Conservation (phyloP, 1,284 basidiomycete genomes). For the Rhodotorula mucilaginosa region DNA sequence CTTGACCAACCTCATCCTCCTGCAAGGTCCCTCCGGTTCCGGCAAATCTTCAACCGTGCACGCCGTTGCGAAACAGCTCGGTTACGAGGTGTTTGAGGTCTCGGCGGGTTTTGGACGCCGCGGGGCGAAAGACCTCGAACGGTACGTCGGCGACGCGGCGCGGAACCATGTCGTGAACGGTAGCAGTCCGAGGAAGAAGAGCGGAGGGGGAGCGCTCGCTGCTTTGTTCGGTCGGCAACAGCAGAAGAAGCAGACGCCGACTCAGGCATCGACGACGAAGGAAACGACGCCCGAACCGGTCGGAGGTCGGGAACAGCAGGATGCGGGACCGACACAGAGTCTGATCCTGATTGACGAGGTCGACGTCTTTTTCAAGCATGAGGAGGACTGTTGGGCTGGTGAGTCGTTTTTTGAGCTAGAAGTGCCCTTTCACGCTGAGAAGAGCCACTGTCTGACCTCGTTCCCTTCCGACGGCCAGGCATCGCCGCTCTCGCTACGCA, state of each 20-base stretch:
- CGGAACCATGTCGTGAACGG: constrained; percentile 75
- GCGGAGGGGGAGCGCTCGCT: constrained; percentile 12
- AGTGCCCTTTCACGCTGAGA: too few relatives aligned
- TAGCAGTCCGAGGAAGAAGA: constrained; percentile 22
- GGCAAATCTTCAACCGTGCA: constrained; percentile 93
- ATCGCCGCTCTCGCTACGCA: constrained; percentile 74
- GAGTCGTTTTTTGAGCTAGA: neutral
- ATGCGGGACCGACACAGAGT: constrained; percentile 61
- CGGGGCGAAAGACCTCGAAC: constrained; percentile 71
- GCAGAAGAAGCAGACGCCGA: neutral
- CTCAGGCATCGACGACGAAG: constrained; percentile 8
- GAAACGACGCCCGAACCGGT: neutral
- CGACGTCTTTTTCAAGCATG: constrained; percentile 87
- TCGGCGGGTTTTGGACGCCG: constrained; percentile 91
- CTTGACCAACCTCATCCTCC: constrained; percentile 78
- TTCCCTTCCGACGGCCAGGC: constrained; percentile 4
- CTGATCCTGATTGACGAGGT: constrained; percentile 95
- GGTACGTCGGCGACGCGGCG: constrained; percentile 85
- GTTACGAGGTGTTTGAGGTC: constrained; percentile 95
- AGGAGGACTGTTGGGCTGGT: constrained; percentile 86
- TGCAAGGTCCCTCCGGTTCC: constrained; percentile 75
- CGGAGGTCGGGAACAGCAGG: constrained; percentile 18
- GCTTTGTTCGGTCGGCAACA: constrained; percentile 18
- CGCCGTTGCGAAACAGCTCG: constrained; percentile 86
- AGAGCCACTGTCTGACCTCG: neutral